A percentile compares a stretch with the other conserved stretches of the same genome.
Conservation (phyloP, 1,139 yeast species). For the Pichiaceae sp. region DNA sequence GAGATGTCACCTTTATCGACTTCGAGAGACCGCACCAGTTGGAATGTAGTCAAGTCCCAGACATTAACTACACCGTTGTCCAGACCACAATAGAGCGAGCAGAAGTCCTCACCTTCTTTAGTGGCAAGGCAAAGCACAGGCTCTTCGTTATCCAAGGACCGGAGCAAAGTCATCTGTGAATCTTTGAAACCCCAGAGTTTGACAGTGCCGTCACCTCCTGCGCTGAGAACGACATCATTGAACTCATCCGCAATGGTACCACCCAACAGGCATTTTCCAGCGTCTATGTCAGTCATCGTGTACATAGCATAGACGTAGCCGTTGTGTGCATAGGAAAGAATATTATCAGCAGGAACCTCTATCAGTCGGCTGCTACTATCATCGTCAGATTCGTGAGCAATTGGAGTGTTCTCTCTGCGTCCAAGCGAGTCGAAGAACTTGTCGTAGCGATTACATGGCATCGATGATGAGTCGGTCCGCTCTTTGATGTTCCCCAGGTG, state of each 20-base stretch:
- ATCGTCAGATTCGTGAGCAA: neutral
- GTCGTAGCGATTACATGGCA: conserved; percentile 79
- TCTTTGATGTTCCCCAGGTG: conserved; percentile 27
- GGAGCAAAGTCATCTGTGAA: conserved; percentile 21
- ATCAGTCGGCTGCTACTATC: conserved; percentile 27
- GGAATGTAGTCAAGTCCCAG: conserved; percentile 80
- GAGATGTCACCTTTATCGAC: conserved; percentile 41
- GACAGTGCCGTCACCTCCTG: conserved; percentile 87
- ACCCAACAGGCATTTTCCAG: conserved; percentile 13
- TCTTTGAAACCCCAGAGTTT: conserved; percentile 57
- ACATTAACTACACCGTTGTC: conserved; percentile 64
- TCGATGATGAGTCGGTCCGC: conserved; percentile 29
- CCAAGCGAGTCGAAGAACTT: conserved; percentile 87
- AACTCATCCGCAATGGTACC: conserved; percentile 22
- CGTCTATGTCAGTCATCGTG: conserved; percentile 12
- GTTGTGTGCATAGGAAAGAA: conserved; percentile 77
- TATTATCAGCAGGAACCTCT: conserved; percentile 61
- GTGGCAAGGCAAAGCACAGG: conserved; percentile 58
- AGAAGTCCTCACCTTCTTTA: conserved; percentile 32
- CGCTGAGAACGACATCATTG: conserved; percentile 42
- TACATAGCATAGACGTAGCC: conserved; percentile 80
- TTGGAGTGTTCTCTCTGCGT: conserved; percentile 26
- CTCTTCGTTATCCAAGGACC: conserved; percentile 55
- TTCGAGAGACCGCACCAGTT: conserved; percentile 52
- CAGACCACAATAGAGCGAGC: conserved; percentile 73